Percentiles rank a stretch among this genome's conserved stretches.
These are phyloP conservation scores for Hypholoma fasciculare DNA, from an alignment of 768 basidiomycete genomes.

Conservation along the genomic window DNA sequence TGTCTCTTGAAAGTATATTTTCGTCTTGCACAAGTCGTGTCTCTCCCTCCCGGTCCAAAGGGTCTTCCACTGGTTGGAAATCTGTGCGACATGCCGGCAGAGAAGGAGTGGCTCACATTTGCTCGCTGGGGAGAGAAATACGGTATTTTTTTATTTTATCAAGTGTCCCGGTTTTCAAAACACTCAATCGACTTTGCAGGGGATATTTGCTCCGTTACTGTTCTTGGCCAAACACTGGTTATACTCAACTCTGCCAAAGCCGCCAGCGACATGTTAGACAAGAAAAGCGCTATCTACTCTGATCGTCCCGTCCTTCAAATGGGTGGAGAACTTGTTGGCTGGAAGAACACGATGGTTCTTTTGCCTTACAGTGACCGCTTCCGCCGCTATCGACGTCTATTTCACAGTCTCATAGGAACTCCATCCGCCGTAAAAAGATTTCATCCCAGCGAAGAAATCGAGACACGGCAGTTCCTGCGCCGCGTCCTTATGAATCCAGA, in stretches of 20 bases:
- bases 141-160: slow-evolving; percentile 31
- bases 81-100: slow-evolving; percentile 49
- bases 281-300: slow-evolving; percentile 66
- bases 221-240: slow-evolving; percentile 60
- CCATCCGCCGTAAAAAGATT: slow-evolving; percentile 42
- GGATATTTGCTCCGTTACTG: slow-evolving; percentile 58
- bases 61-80: slow-evolving; percentile 57
- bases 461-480: slow-evolving; percentile 48
- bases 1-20: slow-evolving; percentile 30
- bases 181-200: slow-evolving; percentile 33
- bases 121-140: slow-evolving; percentile 52
- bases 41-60: slow-evolving; percentile 52
- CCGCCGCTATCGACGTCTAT: slow-evolving; percentile 51
- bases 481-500: slow-evolving; percentile 48
- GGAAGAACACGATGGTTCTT: slow-evolving; percentile 56
- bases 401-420: slow-evolving; percentile 52
- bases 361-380: slow-evolving; percentile 60
- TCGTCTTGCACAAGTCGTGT: slow-evolving; percentile 24
- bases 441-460: slow-evolving; percentile 42
- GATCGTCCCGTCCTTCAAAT: slow-evolving; percentile 60
- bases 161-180: neutral
- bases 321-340: slow-evolving; percentile 57
- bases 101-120: slow-evolving; percentile 52
- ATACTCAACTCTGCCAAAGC: slow-evolving; percentile 52
- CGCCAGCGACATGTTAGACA: slow-evolving; percentile 62